phyloP scores from a whole-genome alignment of 768 basidiomycete genomes.

The Russula emetica region DNA sequence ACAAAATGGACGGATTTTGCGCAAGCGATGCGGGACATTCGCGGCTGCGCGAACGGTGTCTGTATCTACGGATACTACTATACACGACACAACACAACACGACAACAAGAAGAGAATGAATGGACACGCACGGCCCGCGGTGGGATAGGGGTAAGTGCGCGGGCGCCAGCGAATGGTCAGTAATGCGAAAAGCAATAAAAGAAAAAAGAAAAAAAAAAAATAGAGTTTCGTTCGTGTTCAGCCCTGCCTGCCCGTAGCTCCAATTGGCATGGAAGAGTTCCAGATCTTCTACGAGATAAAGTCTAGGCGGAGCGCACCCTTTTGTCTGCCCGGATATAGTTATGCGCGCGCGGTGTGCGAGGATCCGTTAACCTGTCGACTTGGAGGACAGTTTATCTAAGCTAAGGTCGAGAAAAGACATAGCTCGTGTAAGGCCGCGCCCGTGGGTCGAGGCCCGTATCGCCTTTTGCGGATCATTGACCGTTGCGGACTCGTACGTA shows the following conservation, averaged over 20 bases:
- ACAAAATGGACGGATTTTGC: not conserved
- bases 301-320: slow-evolving; percentile 16
- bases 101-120: not conserved
- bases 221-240: slow-evolving; percentile 2
- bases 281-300: slow-evolving; percentile 27
- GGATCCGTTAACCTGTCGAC: slow-evolving; percentile 3
- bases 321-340: slow-evolving; percentile 12
- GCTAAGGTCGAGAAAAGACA: not conserved
- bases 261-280: slow-evolving; percentile 11
- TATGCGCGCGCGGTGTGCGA: slow-evolving; percentile 8
- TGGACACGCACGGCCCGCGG: not conserved
- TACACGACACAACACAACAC: not conserved
- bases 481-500: slow-evolving; percentile 16
- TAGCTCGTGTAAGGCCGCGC: not conserved
- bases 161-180: not conserved
- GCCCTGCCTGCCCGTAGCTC: not conserved
- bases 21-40: slow-evolving; percentile 12
- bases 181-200: not conserved
- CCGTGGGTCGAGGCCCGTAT: slow-evolving; percentile 8
- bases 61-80: not conserved
- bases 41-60: not conserved
- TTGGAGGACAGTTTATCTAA: slow-evolving; percentile 7
- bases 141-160: slow-evolving; percentile 14
- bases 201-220: not conserved
- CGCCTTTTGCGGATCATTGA: slow-evolving; percentile 15